Evolutionary conservation across 306 rosid species (phyloP).

Genomic region (Medicago arabica): DNA sequence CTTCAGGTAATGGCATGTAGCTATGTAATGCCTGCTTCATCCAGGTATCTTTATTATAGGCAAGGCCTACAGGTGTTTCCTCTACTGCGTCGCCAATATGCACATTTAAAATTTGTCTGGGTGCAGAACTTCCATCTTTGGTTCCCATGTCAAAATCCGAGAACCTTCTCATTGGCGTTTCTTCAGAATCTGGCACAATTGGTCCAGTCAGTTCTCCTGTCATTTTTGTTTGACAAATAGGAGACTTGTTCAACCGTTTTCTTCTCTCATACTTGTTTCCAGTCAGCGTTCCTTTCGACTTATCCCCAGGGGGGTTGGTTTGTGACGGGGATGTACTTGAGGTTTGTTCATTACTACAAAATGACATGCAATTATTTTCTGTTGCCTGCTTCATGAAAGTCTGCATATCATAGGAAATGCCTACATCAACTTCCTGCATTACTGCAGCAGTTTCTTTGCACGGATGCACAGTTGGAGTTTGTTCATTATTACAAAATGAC

Average conservation of each 20-base stretch:
- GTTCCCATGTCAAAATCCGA: conserved; percentile 48
- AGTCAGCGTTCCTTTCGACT: conserved; percentile 33
- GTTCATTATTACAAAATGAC: conserved; percentile 34
- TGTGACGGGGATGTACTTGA: conserved; percentile 30
- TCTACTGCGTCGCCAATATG: conserved; percentile 25
- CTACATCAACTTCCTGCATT: conserved; percentile 38
- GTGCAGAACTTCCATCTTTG: conserved; percentile 44
- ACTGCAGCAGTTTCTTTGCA: conserved; percentile 35
- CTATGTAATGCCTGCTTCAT: conserved; percentile 36
- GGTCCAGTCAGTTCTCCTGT: conserved; percentile 30
- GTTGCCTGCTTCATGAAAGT: conserved; percentile 17
- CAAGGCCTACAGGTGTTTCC: conserved; percentile 37
- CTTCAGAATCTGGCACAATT: conserved; percentile 34
- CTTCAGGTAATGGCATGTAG: conserved; percentile 38
- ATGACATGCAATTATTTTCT: conserved; percentile 36
- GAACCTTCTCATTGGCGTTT: conserved; percentile 51
- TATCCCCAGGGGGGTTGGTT: conserved; percentile 13
- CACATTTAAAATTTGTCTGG: conserved; percentile 35
- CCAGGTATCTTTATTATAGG: conserved; percentile 30
- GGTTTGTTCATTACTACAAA: conserved; percentile 34
- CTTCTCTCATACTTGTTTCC: conserved; percentile 55
- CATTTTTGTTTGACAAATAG: conserved; percentile 43
- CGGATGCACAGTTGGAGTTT: conserved; percentile 31
- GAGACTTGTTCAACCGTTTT: conserved; percentile 45
- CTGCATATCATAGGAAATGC: conserved; percentile 23